Percentiles rank a stretch among this genome's conserved stretches.
phyloP scores from a whole-genome alignment of 495 filamentous ascomycete genomes.

The Annulohypoxylon maeteangense region DNA sequence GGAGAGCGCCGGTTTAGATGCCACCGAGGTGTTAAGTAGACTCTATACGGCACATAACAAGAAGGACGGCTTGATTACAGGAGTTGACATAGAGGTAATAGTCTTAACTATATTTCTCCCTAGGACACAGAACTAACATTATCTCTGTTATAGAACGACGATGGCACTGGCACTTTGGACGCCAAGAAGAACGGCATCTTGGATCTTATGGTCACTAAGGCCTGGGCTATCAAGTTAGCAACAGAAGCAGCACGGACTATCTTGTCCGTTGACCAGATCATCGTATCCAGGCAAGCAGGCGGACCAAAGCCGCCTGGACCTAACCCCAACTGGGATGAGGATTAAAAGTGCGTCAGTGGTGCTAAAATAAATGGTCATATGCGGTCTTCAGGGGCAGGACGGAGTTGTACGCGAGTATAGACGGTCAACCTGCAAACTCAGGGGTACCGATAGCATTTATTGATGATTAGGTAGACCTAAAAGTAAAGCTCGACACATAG shows the following conservation, averaged over 20 bases:
- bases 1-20: slow-evolving; percentile 93
- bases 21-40: slow-evolving; percentile 90
- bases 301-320: slow-evolving; percentile 96
- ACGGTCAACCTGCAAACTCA: slow-evolving; percentile 25
- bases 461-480: slow-evolving; percentile 15
- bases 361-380: slow-evolving; percentile 15
- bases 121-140: slow-evolving; percentile 34
- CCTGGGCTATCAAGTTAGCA: slow-evolving; percentile 95
- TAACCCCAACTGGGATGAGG: slow-evolving; percentile 98
- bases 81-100: slow-evolving; percentile 87
- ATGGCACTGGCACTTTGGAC: slow-evolving; percentile 83
- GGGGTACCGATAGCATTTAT: slow-evolving; percentile 26
- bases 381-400: slow-evolving; percentile 6
- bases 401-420: slow-evolving; percentile 30
- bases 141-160: slow-evolving; percentile 65
- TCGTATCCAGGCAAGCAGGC: slow-evolving; percentile 96
- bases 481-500: slow-evolving; percentile 5
- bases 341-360: slow-evolving; percentile 61
- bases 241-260: slow-evolving; percentile 95
- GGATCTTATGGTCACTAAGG: slow-evolving; percentile 89
- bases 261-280: slow-evolving; percentile 98
- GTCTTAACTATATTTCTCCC: neutral
- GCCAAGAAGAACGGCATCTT: slow-evolving; percentile 90
- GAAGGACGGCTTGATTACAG: slow-evolving; percentile 85
- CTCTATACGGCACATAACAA: slow-evolving; percentile 94